Evolutionary conservation across 2,329 filamentous ascomycete genomes (phyloP).

Genomic region (Xylariales sp.): DNA sequence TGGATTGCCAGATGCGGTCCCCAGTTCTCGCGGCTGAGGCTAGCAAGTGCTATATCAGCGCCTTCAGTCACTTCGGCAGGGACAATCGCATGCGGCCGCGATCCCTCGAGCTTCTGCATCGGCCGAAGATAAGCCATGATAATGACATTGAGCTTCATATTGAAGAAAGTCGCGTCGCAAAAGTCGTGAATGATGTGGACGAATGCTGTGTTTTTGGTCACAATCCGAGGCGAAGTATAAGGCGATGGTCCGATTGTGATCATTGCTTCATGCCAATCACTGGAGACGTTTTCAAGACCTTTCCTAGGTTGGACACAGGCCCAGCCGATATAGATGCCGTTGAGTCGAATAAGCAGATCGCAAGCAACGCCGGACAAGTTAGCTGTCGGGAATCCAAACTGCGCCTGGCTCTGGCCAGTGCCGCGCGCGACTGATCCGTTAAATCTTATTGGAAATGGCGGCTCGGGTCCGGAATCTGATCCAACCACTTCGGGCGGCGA

Average conservation of each 20-base stretch:
- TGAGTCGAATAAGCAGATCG: constrained; percentile 47
- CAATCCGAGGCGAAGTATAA: constrained; percentile 39
- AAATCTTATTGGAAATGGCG: constrained; percentile 51
- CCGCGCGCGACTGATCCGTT: constrained; percentile 42
- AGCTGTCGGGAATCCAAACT: constrained; percentile 48
- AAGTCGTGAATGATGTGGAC: constrained; percentile 53
- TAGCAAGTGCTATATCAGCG: constrained; percentile 38
- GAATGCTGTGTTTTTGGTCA: constrained; percentile 44
- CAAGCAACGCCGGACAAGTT: constrained; percentile 49
- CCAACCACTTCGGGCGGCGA: constrained; percentile 37
- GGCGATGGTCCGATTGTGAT: constrained; percentile 51
- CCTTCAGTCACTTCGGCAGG: constrained; percentile 30
- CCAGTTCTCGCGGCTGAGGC: constrained; percentile 43
- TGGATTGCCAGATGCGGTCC: constrained; percentile 32
- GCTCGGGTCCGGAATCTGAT: constrained; percentile 43
- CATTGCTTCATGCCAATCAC: constrained; percentile 55
- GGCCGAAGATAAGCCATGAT: constrained; percentile 57
- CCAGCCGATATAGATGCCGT: constrained; percentile 64
- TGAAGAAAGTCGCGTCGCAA: constrained; percentile 35
- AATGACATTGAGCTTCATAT: constrained; percentile 44
- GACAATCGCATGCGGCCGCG: constrained; percentile 17
- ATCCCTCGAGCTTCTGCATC: constrained; percentile 14
- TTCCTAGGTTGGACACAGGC: constrained; percentile 38
- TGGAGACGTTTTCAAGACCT: constrained; percentile 26
- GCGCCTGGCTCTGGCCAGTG: constrained; percentile 33